Base-by-base conservation (phyloP, 2,329 filamentous ascomycete genomes). In the Colletotrichum tropicale region DNA sequence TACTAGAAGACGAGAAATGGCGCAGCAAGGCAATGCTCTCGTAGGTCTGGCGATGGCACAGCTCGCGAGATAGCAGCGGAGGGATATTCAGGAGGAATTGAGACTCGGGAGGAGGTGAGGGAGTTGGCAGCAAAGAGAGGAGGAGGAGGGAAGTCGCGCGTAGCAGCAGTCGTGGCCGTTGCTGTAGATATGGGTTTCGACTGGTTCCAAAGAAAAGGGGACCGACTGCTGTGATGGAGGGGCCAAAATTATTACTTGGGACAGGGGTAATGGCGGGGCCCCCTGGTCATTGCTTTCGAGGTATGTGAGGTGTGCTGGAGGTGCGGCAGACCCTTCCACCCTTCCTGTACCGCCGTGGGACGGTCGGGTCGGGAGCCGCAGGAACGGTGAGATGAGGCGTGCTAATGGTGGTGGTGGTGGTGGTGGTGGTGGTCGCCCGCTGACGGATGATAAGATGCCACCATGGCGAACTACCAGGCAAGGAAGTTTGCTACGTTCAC, bases 241-340 rank as follows among this genome's bases (percentile, higher is more conserved):
- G 84, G 84, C 83, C 82, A 81, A 83, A 83, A 83, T 84, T 84
- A 84, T 84, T 82, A 80, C 81, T 72, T 73, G 62, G 77, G 70
- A 76, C 73, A 75, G 60, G 73, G 73, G 55, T 38, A 56, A 48
- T 48, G 55, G 26, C 60, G 64, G 75, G 76, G 68, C 69, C 64
- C 71, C 73, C 73, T 68, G 69, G 73, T 73, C 73, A 28, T 24
- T 28, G 69, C 26, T 24, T 30, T 55, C 56, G 36, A 68, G 36
- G 64, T 26, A 32, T 55, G 16, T n/a, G 28, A 68, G 21, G 21
- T 34, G 56, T 24, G 16, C 26, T 68, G 65, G 15, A 26, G 26
- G 55, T 58, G 55, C 21, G 48, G 48, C 48, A n/a, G 48, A 24
- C 34, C 30, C 9, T 55, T n/a, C 21, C 18, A 21, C 48, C 43